Percentiles rank a stretch among this genome's conserved stretches.
These are phyloP conservation scores for Rosa persica DNA, from an alignment of 306 rosid species.

Conservation along the genomic window DNA sequence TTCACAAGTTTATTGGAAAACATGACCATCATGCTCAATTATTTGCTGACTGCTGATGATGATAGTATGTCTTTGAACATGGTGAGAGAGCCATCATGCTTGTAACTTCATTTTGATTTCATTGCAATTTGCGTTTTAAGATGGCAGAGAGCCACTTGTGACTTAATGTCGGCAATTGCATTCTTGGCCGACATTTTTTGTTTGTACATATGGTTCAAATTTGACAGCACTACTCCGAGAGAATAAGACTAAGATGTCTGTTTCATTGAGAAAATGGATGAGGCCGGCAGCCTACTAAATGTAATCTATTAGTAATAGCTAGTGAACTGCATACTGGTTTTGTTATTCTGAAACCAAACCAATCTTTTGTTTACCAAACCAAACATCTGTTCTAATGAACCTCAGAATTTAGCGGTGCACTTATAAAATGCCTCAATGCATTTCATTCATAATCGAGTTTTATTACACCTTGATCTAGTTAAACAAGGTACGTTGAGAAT, in stretches of 20 bases:
- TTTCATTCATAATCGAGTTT: background rate
- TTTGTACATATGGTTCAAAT: background rate
- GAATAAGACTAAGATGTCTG: background rate
- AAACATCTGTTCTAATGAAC: background rate
- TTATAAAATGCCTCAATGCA: background rate
- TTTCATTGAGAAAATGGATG: background rate
- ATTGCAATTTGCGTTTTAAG: background rate
- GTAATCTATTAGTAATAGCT: background rate
- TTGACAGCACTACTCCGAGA: background rate
- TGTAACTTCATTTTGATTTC: background rate
- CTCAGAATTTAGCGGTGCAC: background rate
- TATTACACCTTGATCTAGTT: background rate
- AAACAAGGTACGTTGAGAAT: background rate
- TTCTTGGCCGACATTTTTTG: background rate
- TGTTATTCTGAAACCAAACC: background rate
- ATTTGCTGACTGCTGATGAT: too few species aligned
- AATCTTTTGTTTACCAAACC: background rate
- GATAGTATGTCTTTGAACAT: too few species aligned
- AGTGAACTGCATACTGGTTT: background rate
- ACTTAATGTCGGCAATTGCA: background rate
- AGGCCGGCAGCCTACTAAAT: background rate
- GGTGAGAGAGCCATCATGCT: background rate
- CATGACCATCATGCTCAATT: too few species aligned
- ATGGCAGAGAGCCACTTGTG: background rate
- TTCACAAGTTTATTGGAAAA: background rate